These are phyloP conservation scores for Oropetium thomaeum DNA, from an alignment of 176 grass and related monocot species.

Conservation along the genomic window DNA sequence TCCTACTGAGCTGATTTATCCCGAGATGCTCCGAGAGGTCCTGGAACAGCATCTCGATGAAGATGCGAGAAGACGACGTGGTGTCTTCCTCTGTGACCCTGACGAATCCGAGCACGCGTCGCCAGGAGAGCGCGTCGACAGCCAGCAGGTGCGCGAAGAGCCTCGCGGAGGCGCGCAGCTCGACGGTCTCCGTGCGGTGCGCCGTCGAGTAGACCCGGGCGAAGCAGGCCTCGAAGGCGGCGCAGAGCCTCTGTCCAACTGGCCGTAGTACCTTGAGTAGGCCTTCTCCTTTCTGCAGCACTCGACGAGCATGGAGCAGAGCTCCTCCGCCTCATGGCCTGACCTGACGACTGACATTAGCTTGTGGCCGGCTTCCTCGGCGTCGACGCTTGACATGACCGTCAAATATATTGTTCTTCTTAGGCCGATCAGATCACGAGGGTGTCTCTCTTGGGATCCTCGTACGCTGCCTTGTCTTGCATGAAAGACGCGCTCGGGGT, in stretches of 20 bases:
- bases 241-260: constrained; percentile 52
- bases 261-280: constrained; percentile 43
- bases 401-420: constrained; percentile 51
- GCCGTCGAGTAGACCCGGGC: background rate
- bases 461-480: background rate
- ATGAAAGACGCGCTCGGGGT: too few species aligned
- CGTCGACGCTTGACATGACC: constrained; percentile 44
- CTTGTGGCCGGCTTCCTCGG: constrained; percentile 56
- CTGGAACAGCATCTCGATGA: constrained; percentile 49
- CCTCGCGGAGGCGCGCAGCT: background rate
- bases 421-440: constrained; percentile 30
- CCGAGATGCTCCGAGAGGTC: constrained; percentile 48
- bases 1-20: constrained; percentile 16
- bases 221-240: background rate
- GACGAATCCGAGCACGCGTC: background rate
- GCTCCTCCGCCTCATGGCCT: constrained; percentile 59
- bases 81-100: constrained; percentile 33
- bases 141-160: constrained; percentile 7
- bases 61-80: constrained; percentile 47
- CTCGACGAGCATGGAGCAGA: constrained; percentile 60
- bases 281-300: constrained; percentile 66
- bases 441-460: background rate
- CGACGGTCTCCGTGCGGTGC: background rate
- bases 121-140: background rate
- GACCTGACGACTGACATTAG: constrained; percentile 30